Base-by-base conservation (phyloP, 225 moss, liverwort and hornwort genomes). In the Marchantia polymorpha region DNA sequence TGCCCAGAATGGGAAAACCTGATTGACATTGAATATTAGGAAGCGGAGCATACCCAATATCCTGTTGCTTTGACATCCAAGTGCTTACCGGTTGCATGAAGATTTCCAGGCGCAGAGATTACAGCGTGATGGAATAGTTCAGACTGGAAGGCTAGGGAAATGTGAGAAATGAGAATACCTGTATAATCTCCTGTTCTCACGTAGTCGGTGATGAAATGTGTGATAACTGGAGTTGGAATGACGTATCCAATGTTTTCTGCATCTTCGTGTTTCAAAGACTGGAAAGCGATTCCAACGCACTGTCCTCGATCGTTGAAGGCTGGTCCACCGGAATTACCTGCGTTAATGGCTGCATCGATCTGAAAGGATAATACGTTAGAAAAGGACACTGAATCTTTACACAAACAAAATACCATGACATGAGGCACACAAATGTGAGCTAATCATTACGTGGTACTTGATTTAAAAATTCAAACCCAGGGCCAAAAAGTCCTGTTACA, bases 281-380 rank as follows among this genome's bases (percentile, higher is more conserved):
- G 99, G 72, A 99, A 99, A 53, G 99, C 99, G 46, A 99, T 99
- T 79, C 99, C 99, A 67, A 99, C 99, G 85, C 99, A 99, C 82
- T 99, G 93, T 31, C 99, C 95, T 79, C 93, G 91, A 76, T 95
- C 99, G 64, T 93, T 99, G 83, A 99, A 99, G 58, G 99, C 95
- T 85, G 99, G 99, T 12, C 95, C 99, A 69, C 99, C 95, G 55
- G 99, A 99, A 79, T 99, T 99, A 59, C 99, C 99, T 74, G 99
- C 92, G 89, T 99, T 95, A 52, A 99, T 99, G 75, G 99, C 99
- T 86, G 99, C 99, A 90, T 99, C 95, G 56, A 99, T 95, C 99
- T 99, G 90, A 82, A 72, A 56, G n/a, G 64, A 79, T 6, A 66
- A 8, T 72, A 64, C 69, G 70, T 79, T 77, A 39, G 27, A 27